These are phyloP conservation scores for Didymella keratinophila DNA, from an alignment of 2,329 filamentous ascomycete species.

Conservation along the genomic window DNA sequence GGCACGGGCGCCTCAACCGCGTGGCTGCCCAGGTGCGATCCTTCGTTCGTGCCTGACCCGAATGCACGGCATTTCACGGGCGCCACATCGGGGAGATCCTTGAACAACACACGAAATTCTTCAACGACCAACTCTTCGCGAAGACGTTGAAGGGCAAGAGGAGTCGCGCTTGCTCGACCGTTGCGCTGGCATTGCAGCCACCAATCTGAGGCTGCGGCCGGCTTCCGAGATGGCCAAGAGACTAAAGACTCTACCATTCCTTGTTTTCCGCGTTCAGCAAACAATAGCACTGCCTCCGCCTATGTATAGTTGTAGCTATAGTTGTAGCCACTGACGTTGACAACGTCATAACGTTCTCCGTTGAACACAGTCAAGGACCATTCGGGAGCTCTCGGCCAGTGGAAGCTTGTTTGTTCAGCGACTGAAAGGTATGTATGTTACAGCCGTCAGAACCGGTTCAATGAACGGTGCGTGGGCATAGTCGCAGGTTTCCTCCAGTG, in stretches of 20 bases:
- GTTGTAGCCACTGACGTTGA: conserved; percentile 5
- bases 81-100: conserved; percentile 17
- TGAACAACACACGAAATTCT: neutral
- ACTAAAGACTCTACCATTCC: neutral
- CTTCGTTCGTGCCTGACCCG: conserved; percentile 4
- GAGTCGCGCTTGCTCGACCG: neutral
- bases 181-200: neutral
- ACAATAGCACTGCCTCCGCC: conserved; percentile 5
- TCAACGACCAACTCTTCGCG: neutral
- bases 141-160: neutral
- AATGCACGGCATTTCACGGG: conserved; percentile 9
- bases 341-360: neutral
- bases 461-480: neutral
- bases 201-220: neutral
- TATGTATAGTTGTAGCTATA: neutral
- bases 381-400: neutral
- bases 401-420: neutral
- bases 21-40: conserved; percentile 10
- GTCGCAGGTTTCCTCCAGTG: neutral
- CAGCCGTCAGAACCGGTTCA: neutral
- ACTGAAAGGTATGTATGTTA: neutral
- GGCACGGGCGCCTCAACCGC: conserved; percentile 7
- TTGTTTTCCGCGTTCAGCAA: conserved; percentile 1
- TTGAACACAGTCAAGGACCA: neutral
- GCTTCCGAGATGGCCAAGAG: conserved; percentile 9